These are phyloP conservation scores for Cladophialophora yegresii DNA, from an alignment of 2,329 filamentous ascomycete species.

Conservation along the genomic window DNA sequence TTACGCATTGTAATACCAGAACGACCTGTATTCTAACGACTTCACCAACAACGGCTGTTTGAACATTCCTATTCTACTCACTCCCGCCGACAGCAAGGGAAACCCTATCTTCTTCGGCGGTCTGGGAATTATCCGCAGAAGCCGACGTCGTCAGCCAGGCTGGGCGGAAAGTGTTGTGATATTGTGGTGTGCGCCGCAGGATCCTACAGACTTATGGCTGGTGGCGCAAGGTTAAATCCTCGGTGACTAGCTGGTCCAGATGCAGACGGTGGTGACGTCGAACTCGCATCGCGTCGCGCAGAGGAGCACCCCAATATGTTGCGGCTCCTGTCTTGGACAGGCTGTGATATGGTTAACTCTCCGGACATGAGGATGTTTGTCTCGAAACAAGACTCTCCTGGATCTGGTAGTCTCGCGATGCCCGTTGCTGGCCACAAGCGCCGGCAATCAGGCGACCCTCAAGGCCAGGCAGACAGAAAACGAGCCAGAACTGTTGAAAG, in stretches of 20 bases:
- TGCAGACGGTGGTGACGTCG: conserved; percentile 16
- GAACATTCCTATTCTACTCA: conserved; percentile 7
- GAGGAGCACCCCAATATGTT: conserved; percentile 44
- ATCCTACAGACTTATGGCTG: conserved; percentile 25
- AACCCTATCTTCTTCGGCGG: neutral
- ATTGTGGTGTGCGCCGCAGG: neutral
- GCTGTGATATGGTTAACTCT: conserved; percentile 50
- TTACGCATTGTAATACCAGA: conserved; percentile 28
- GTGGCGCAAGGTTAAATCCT: conserved; percentile 16
- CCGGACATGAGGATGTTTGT: conserved; percentile 50
- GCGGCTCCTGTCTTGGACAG: conserved; percentile 52
- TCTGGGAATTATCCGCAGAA: neutral
- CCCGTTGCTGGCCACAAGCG: conserved; percentile 54
- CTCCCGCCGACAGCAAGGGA: neutral
- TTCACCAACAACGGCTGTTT: conserved; percentile 13
- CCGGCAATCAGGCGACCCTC: conserved; percentile 47
- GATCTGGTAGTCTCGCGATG: conserved; percentile 17
- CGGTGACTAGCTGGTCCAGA: conserved; percentile 30
- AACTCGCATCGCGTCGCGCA: conserved; percentile 15
- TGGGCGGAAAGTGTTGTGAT: neutral
- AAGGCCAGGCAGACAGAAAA: conserved; percentile 27
- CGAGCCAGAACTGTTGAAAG: conserved; percentile 22
- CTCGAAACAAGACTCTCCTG: conserved; percentile 39
- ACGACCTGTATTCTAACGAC: conserved; percentile 4
- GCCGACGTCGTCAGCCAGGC: neutral